Conservation (phyloP, 768 basidiomycete species). For the Suillus fuscotomentosus region DNA sequence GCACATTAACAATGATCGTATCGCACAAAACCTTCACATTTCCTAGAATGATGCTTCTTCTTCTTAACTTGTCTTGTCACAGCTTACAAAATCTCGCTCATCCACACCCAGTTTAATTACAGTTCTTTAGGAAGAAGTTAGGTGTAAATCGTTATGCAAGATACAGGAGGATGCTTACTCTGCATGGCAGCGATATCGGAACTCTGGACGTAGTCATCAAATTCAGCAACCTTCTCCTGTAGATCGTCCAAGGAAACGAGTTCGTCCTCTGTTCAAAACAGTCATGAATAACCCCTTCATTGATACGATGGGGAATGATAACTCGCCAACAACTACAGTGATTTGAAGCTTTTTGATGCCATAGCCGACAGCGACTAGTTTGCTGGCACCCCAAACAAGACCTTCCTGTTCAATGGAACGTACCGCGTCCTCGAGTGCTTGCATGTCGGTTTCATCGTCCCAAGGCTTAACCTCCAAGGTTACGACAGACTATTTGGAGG, state of each 20-base stretch:
- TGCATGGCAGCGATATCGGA: slow-evolving; percentile 93
- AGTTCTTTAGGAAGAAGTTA: slow-evolving; percentile 16
- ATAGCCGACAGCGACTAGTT: slow-evolving; percentile 90
- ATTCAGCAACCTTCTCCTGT: slow-evolving; percentile 84
- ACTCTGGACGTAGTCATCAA: slow-evolving; percentile 90
- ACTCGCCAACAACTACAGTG: slow-evolving; percentile 56
- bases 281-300: slow-evolving; percentile 1
- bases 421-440: slow-evolving; percentile 75
- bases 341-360: slow-evolving; percentile 92
- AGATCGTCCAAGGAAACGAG: slow-evolving; percentile 90
- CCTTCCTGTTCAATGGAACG: slow-evolving; percentile 87
- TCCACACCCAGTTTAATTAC: background rate
- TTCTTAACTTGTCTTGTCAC: background rate
- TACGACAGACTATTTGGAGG: slow-evolving; percentile 77
- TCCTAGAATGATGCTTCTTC: background rate
- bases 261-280: slow-evolving; percentile 74
- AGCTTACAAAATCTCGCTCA: background rate
- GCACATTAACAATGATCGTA: background rate
- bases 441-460: slow-evolving; percentile 99
- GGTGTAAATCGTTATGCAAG: background rate
- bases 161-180: slow-evolving; percentile 45
- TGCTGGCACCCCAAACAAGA: slow-evolving; percentile 94
- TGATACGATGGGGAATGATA: background rate
- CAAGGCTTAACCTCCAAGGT: slow-evolving; percentile 98
- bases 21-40: slow-evolving; percentile 1